Evolutionary conservation across 164 flowering plant genomes (phyloP).

Genomic region (Chimonanthus salicifolius): DNA sequence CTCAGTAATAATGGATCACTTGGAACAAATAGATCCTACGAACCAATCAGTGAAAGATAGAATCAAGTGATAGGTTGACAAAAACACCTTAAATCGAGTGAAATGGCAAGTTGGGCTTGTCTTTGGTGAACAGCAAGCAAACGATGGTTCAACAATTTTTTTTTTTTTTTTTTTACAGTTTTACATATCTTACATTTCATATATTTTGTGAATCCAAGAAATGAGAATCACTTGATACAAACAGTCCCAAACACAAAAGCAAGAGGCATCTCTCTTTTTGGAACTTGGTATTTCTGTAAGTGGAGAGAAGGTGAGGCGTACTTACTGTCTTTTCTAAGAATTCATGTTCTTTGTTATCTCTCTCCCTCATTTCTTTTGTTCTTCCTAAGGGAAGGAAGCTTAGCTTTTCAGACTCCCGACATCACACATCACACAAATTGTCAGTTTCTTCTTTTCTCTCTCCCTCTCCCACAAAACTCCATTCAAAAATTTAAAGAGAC

Average conservation of each 20-base stretch:
- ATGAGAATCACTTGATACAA: too few species aligned
- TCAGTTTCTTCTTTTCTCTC: slow-evolving; percentile 1
- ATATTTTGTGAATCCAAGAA: too few species aligned
- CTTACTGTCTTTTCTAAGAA: background rate
- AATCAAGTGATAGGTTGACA: too few species aligned
- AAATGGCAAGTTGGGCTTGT: too few species aligned
- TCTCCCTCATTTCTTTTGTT: background rate
- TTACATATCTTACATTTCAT: too few species aligned
- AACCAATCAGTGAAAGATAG: too few species aligned
- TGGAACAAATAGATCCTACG: too few species aligned
- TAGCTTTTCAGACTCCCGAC: background rate
- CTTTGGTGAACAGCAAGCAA: too few species aligned
- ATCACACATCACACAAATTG: background rate
- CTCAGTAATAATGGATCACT: too few species aligned
- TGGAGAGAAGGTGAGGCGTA: background rate
- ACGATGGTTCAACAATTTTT: too few species aligned
- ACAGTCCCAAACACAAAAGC: background rate
- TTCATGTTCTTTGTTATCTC: background rate
- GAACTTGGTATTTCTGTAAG: background rate
- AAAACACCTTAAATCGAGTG: too few species aligned
- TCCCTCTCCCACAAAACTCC: background rate
- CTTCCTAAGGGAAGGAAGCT: background rate
- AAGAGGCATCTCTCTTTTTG: background rate
- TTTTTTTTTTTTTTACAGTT: too few species aligned
- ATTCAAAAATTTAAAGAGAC: background rate